These are phyloP conservation scores for Teratosphaeria nubilosa DNA, from an alignment of 2,329 filamentous ascomycete species.

Conservation along the genomic window DNA sequence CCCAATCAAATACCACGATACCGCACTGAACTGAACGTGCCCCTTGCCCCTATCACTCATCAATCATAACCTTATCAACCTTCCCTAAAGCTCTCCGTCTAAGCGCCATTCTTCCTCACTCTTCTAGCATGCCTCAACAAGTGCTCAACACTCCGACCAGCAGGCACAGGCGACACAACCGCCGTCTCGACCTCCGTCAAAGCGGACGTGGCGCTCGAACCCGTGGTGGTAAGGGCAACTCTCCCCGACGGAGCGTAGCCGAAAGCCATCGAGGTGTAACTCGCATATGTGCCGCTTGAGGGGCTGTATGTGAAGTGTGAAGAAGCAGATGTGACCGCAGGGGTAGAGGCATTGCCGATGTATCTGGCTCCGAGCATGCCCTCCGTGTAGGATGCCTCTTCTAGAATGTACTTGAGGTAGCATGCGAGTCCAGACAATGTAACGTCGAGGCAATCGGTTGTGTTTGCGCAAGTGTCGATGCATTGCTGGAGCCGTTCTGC, in stretches of 20 bases:
- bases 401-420: slow-evolving; percentile 5
- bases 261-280: background rate
- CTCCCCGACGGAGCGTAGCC: background rate
- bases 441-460: background rate
- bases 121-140: background rate
- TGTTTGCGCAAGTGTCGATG: background rate
- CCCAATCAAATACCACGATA: background rate
- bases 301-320: background rate
- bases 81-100: background rate
- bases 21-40: background rate
- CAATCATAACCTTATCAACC: background rate
- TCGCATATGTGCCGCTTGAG: background rate
- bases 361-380: slow-evolving; percentile 1
- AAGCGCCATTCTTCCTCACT: background rate
- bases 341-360: slow-evolving; percentile 5
- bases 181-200: background rate
- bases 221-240: background rate
- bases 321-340: background rate
- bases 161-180: background rate
- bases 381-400: background rate
- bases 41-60: background rate
- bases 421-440: background rate
- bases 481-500: background rate
- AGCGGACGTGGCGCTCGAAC: background rate
- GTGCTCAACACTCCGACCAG: background rate